A percentile compares a stretch with the other conserved stretches of the same genome.
phyloP scores from a whole-genome alignment of 129 eudicot genomes.

The Arctium lappa region DNA sequence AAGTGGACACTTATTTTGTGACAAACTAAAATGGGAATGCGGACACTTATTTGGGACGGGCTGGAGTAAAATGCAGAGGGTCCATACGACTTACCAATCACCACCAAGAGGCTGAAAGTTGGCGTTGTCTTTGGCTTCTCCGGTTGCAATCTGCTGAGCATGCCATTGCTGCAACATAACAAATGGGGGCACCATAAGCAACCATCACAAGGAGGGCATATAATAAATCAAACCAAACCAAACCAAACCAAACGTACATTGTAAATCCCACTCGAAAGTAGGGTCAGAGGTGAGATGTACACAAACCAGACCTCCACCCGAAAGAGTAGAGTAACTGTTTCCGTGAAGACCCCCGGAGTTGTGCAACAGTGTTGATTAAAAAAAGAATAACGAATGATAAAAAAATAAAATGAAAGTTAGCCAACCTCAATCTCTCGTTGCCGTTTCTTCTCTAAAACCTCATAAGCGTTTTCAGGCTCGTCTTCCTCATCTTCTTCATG shows the following conservation, averaged over 20 bases:
- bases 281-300: background rate
- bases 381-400: background rate
- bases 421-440: conserved; percentile 91
- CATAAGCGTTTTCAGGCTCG: conserved; percentile 66
- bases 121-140: conserved; percentile 92
- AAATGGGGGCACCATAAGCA: background rate
- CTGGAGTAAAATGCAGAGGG: background rate
- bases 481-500: conserved; percentile 83
- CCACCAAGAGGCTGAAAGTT: conserved; percentile 98
- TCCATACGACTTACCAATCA: conserved; percentile 63
- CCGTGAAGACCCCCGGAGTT: too few species aligned
- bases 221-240: too few species aligned
- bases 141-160: conserved; percentile 88
- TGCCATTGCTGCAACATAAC: conserved; percentile 70
- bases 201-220: background rate
- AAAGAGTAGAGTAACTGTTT: too few species aligned
- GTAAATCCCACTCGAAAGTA: background rate
- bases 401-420: background rate
- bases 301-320: background rate
- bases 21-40: background rate
- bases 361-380: background rate
- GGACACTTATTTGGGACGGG: background rate
- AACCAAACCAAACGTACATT: too few species aligned
- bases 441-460: conserved; percentile 73
- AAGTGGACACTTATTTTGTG: background rate